Base-by-base conservation (phyloP, 345 rosid genomes). In the Sapria himalayana region DNA sequence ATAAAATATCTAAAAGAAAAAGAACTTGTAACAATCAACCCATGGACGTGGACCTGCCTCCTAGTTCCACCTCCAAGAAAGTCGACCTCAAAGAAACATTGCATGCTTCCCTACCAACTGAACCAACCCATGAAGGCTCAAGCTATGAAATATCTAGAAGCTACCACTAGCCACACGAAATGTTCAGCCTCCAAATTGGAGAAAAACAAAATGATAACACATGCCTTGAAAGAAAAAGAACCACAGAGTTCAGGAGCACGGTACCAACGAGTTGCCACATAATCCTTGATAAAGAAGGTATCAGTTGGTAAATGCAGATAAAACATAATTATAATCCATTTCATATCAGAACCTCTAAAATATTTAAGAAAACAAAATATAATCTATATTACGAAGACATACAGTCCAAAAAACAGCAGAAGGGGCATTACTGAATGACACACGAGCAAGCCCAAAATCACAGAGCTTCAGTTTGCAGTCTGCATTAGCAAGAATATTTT, bases 191-290 rank as follows among this genome's bases (percentile, higher is more conserved):
- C 39, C 25, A 19, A 29, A 25, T 16, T 43, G 27, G 29, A 41
- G 37, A 12, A 22, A 36, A 14, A 39, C 9, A 22, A 23, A 52
- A 3, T 6, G 11, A 37, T 55, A 29, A 19, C 10, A 45, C 56
- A 54, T 66, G 79, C 98, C 61, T 77, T 89, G 52, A 95, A 82
- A 56, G 59, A 89, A 56, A 89, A 89, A 22, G 80, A 82, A 55
- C 98, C 93, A 47, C 98, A 89, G 36, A 89, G 91, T 63, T 89
- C 98, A 25, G 98, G 95, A 55, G 98, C 98, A 58, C 95, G 93
- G 46, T 89, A 89, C 98, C 98, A 89, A 62, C 95, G 69, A 46
- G 98, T 89, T 32, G 98, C 98, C 52, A 89, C 98, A 48, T 89
- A 89, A 71, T 89, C 98, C 98, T 89, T 59, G 24, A 66, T 41